Evolutionary conservation across 768 basidiomycete species (phyloP).

Genomic region (Lepiota venenata): DNA sequence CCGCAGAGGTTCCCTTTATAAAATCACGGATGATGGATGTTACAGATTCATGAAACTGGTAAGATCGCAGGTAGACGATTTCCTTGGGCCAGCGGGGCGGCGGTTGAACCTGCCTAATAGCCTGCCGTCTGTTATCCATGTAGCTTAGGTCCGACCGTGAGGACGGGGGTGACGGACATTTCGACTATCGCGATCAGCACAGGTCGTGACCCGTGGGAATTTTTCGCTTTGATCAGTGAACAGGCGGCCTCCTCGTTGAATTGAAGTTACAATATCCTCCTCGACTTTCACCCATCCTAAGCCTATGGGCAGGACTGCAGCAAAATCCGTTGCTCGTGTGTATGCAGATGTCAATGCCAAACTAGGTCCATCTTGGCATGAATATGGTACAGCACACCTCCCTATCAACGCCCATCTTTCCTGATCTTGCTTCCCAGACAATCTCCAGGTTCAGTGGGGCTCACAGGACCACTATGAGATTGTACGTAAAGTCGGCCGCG

Average conservation of each 20-base stretch:
- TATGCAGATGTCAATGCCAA: constrained; percentile 88
- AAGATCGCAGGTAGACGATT: constrained; percentile 6
- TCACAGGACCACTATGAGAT: constrained; percentile 98
- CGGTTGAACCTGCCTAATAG: neutral
- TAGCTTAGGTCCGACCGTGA: neutral
- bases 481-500: constrained; percentile 92
- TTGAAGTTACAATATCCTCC: constrained; percentile 11
- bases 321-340: constrained; percentile 81
- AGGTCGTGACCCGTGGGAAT: constrained; percentile 24
- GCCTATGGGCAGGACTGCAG: constrained; percentile 66
- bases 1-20: constrained; percentile 27
- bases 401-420: constrained; percentile 18
- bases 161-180: neutral
- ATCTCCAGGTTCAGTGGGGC: constrained; percentile 97
- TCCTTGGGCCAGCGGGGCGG: constrained; percentile 7
- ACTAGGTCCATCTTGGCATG: constrained; percentile 89
- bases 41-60: constrained; percentile 8
- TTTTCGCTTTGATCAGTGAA: constrained; percentile 17
- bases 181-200: neutral
- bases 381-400: constrained; percentile 68
- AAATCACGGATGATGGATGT: constrained; percentile 35
- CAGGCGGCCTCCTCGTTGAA: constrained; percentile 12
- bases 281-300: constrained; percentile 9
- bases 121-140: neutral
- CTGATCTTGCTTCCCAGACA: constrained; percentile 53